phyloP scores from a whole-genome alignment of 768 basidiomycete species.

The Leccinum disarticulatum region DNA sequence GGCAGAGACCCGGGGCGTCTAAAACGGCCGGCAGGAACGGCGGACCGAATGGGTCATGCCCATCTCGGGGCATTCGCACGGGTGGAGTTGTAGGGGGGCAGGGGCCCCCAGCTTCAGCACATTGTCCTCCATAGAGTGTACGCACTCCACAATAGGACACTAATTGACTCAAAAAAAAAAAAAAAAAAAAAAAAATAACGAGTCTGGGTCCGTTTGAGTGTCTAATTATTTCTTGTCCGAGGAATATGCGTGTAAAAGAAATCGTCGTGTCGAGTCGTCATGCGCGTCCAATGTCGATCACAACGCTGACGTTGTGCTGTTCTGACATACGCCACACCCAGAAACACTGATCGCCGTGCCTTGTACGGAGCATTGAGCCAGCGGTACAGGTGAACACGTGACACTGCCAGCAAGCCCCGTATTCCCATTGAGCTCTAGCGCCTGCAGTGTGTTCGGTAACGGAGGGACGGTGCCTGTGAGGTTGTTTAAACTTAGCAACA shows the following conservation, averaged over 20 bases:
- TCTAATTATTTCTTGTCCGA: constrained; percentile 2
- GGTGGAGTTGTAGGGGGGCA: no score
- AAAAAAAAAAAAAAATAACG: no score
- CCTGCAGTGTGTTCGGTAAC: constrained; percentile 37
- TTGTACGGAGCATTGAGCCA: constrained; percentile 24
- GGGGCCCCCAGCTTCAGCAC: no score
- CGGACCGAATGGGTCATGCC: no score
- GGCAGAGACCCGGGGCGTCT: no score
- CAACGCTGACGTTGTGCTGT: constrained; percentile 7
- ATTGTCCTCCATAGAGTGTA: no score
- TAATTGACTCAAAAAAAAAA: no score
- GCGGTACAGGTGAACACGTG: constrained; percentile 11
- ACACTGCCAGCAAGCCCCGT: constrained; percentile 34
- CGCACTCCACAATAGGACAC: no score
- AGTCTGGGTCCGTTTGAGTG: constrained; percentile 2
- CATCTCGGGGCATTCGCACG: no score
- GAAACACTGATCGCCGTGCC: constrained; percentile 21
- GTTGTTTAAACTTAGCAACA: constrained; percentile 41
- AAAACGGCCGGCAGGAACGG: no score
- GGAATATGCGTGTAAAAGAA: background rate
- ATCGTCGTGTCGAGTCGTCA: constrained; percentile 7
- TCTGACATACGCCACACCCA: constrained; percentile 28
- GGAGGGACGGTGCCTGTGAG: constrained; percentile 36
- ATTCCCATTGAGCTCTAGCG: constrained; percentile 38
- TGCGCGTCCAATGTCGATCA: background rate